Evolutionary conservation across 1,139 yeast genomes (phyloP), one percentile per base, ranked within the genome.

Genomic region (Geotrichum carabidarum): DNA sequence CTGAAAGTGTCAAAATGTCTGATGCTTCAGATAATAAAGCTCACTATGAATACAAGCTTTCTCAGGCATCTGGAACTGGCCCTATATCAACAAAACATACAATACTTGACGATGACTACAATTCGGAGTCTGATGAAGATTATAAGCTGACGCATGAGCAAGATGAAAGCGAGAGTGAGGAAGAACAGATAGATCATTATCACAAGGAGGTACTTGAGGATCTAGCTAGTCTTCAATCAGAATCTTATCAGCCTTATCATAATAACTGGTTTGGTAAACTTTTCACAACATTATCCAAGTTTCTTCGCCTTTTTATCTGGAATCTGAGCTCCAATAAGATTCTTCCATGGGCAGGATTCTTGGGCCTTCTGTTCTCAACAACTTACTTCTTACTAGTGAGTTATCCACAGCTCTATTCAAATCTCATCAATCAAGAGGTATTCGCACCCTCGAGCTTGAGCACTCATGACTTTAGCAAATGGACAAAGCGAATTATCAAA

Each of bases 391-490:
- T 22, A 14, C 22, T 37, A 27, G 22, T 32, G 32, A 15, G 8
- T 44, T 40, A 7, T 12, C 47, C 27, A 18, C 48, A n/a, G 17
- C 40, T 15, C 5, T 37, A 1, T 40, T 41, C 11, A 30, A 40
- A 27, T 44, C 36, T 22, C 44, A 44, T 12, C 17, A 14, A 9
- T 44, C 6, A 37, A 37, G 18, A 42, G 11, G 32, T 40, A 11
- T 41, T 45, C 38, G 42, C 34, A 17, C 36, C 43, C 14, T 34
- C 50, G 12, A 17, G 14, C 40, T 12, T 38, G 12, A 37, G 43
- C 18, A 46, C 57, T 1, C 27, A 42, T 14, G 48, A 54, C 37
- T 15, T 54, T 9, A 30, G 27, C 17, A 48, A 46, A 8, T 31
- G 50, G 30, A 15, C 50, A 9, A 30, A 22, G 4, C 51, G 57